Conservation (phyloP, 106 monocot species). For the Gastrodia elata region DNA sequence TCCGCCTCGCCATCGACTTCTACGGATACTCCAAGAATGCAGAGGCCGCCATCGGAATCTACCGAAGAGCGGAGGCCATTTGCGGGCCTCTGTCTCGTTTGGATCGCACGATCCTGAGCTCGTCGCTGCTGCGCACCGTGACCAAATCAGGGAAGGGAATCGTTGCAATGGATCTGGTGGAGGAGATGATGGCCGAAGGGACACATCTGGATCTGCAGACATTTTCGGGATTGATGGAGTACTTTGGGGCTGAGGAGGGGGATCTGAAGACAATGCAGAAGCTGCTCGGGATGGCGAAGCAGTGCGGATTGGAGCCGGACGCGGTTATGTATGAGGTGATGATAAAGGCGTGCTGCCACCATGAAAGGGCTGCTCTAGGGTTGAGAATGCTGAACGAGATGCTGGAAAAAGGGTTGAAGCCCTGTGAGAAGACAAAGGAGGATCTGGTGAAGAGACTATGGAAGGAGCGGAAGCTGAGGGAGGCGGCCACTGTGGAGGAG, state of each 20-base stretch:
- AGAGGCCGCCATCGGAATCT: slow-evolving; percentile 54
- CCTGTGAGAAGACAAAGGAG: slow-evolving; percentile 32
- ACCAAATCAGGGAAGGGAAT: slow-evolving; percentile 48
- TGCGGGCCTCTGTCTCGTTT: slow-evolving; percentile 33
- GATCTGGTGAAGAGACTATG: slow-evolving; percentile 84
- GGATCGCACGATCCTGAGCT: slow-evolving; percentile 38
- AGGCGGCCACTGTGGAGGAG: slow-evolving; percentile 77
- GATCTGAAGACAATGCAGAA: slow-evolving; percentile 60
- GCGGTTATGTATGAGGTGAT: slow-evolving; percentile 50
- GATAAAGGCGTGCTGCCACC: slow-evolving; percentile 52
- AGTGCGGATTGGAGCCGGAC: slow-evolving; percentile 63
- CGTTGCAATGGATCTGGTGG: slow-evolving; percentile 45
- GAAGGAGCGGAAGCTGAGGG: slow-evolving; percentile 78
- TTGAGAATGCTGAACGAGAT: slow-evolving; percentile 80
- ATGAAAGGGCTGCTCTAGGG: slow-evolving; percentile 54
- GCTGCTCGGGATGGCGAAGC: slow-evolving; percentile 55
- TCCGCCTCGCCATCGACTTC: slow-evolving; percentile 63
- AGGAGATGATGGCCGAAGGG: slow-evolving; percentile 46
- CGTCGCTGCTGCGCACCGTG: slow-evolving; percentile 51
- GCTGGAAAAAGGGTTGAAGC: slow-evolving; percentile 29
- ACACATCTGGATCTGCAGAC: slow-evolving; percentile 59
- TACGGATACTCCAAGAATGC: slow-evolving; percentile 61
- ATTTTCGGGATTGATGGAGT: slow-evolving; percentile 71
- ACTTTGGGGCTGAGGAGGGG: slow-evolving; percentile 44
- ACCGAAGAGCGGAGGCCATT: slow-evolving; percentile 25